Percentiles rank a stretch among this genome's conserved stretches.
Evolutionary conservation across 1,284 basidiomycete species (phyloP).

Genomic region (Cryptococcus sp.): DNA sequence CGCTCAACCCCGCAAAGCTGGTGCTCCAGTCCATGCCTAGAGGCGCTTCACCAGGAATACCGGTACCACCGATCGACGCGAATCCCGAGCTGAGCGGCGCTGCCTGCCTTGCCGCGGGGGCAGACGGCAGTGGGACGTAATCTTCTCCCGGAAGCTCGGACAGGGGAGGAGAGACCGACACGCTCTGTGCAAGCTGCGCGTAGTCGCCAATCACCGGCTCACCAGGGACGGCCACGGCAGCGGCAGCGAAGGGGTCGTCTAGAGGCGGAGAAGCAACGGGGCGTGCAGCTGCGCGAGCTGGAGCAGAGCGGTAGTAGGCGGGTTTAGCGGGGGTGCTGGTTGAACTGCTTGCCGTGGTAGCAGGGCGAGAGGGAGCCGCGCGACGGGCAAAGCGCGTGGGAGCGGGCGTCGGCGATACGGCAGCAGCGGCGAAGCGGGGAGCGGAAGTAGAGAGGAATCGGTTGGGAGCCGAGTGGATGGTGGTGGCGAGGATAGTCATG

Average conservation of each 20-base stretch:
- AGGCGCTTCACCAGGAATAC: constrained; percentile 14
- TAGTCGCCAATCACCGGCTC: constrained; percentile 21
- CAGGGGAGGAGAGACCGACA: constrained; percentile 2
- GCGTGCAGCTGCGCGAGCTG: not conserved
- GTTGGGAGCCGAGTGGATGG: not conserved
- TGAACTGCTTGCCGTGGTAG: not conserved
- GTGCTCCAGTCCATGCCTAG: constrained; percentile 70
- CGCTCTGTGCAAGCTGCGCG: constrained; percentile 9
- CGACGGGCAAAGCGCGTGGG: constrained; percentile 6
- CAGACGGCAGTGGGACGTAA: constrained; percentile 4
- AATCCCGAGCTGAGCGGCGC: not conserved
- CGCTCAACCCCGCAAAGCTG: constrained; percentile 77
- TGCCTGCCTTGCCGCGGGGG: not conserved
- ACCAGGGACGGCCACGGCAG: constrained; percentile 19
- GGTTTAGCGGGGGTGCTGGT: constrained; percentile 3
- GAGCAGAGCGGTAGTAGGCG: not conserved
- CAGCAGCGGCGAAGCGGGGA: constrained; percentile 7
- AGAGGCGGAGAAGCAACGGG: constrained; percentile 7
- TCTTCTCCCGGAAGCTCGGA: constrained; percentile 5
- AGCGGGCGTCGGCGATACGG: constrained; percentile 6
- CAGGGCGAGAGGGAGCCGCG: constrained; percentile 1
- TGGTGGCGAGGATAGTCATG: constrained; percentile 1
- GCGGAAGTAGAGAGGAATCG: constrained; percentile 7
- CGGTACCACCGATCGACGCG: not conserved
- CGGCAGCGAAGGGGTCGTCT: constrained; percentile 10